phyloP scores from a whole-genome alignment of 371 early-diverging fungal genomes.

The Mortierella sp. region DNA sequence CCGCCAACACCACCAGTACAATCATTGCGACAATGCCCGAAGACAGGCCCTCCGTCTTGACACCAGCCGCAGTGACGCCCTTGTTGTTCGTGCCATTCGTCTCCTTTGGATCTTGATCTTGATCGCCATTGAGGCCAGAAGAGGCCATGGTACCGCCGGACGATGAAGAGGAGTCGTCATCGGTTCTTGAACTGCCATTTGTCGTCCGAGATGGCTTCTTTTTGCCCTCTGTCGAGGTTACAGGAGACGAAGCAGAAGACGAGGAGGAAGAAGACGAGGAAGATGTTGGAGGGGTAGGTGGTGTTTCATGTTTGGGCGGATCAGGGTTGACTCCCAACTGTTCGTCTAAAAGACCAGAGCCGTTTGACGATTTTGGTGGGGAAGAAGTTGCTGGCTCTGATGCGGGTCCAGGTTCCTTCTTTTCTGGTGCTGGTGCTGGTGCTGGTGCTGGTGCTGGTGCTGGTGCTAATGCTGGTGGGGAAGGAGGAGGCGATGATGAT shows the following conservation, averaged over 20 bases:
- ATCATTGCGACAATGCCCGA: conserved; percentile 24
- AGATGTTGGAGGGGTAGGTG: background rate
- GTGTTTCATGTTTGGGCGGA: background rate
- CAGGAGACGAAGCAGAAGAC: background rate
- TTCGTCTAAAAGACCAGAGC: background rate
- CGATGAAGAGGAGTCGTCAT: background rate
- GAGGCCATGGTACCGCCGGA: background rate
- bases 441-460: background rate
- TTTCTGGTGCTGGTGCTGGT: background rate
- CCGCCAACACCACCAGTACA: conserved; percentile 12
- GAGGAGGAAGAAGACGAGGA: background rate
- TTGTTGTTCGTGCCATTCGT: background rate
- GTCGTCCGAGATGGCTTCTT: background rate
- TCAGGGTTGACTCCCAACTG: background rate
- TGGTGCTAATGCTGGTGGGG: too few relatives aligned
- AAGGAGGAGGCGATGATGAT: too few relatives aligned
- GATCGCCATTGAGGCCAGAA: background rate
- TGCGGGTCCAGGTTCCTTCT: background rate
- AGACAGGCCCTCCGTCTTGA: background rate
- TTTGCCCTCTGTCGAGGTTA: background rate
- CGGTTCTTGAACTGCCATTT: background rate
- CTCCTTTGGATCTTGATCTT: background rate
- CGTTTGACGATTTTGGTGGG: background rate
- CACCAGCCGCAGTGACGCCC: background rate
- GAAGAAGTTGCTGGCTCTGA: background rate